Base-by-base conservation (phyloP, 257 asterid genomes). In the Fraxinus pennsylvanica region DNA sequence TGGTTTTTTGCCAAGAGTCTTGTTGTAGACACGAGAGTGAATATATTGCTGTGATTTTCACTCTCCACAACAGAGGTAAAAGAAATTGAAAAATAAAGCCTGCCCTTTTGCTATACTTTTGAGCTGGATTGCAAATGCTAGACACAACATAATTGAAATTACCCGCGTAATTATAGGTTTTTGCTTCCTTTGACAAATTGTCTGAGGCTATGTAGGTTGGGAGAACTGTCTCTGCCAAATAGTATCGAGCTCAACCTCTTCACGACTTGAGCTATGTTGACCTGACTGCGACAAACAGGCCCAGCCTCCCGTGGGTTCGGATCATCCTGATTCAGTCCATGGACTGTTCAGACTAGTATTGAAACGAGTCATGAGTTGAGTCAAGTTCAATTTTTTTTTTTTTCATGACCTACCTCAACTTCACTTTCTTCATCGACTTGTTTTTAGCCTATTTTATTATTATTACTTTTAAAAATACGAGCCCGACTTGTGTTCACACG, bases 81-180 rank as follows among this genome's bases (percentile, higher is more conserved):
- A 15, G 68, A 66, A 22, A 54, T 75, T 78, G 79, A 78, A 81
- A 79, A 68, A 43, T 6, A 68, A 76, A 76, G 25, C 65, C 67
- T 69, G 33, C 52, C 76, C 52, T 45, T 47, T 74, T 57, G 65
- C 32, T 19, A 5, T 66, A 45, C 88, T 82, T 85, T 85, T 73
- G 54, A 63, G 88, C 86, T 85, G 88, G 88, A 82, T 70, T 6
- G 81, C 84, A 85, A 61, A 68, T 68, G 71, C 81, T 50, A 35
- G 43, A 71, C 78, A 22, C 15, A 39, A 30, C 41, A 50, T 73
- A 33, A 47, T 59, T 57, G 25, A 65, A 79, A 73, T 17, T 69
- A 8, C 43, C 45, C n/a, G 67, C 61, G 82, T 61, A 81, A 81
- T 84, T 79, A 81, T 81, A 41, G 74, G 21, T 17, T 32, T 73